Conservation (phyloP, 2,329 filamentous ascomycete genomes). For the Paraconiothyrium brasiliense region DNA sequence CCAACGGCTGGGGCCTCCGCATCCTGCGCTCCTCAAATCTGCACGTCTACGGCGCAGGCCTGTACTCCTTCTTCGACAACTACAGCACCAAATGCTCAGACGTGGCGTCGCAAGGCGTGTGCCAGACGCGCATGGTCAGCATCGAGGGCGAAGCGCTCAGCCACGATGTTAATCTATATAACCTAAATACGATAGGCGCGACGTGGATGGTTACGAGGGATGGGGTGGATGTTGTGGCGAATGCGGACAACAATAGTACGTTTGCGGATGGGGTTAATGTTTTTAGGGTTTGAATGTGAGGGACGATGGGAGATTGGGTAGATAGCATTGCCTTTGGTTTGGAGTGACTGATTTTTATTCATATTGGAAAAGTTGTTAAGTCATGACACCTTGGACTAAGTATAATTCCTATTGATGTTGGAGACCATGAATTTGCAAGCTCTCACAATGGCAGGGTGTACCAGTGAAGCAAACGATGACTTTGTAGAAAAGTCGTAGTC, state of each 20-base stretch:
- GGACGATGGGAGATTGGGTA: too few species aligned
- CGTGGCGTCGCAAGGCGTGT: slow-evolving; percentile 45
- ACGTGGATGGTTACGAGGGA: slow-evolving; percentile 58
- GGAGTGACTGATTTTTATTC: background rate
- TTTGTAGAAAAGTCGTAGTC: too few species aligned
- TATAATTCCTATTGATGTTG: too few species aligned
- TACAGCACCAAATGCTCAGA: slow-evolving; percentile 57
- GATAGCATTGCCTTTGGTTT: background rate
- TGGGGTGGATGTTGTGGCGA: slow-evolving; percentile 54
- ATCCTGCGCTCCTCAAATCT: slow-evolving; percentile 66
- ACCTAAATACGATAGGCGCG: slow-evolving; percentile 58
- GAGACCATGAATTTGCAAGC: too few species aligned
- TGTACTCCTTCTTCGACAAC: slow-evolving; percentile 75
- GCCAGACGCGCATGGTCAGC: slow-evolving; percentile 61
- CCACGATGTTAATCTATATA: slow-evolving; percentile 55
- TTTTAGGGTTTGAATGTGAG: slow-evolving; percentile 30
- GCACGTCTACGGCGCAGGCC: slow-evolving; percentile 68
- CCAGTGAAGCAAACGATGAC: too few species aligned
- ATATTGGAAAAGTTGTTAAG: too few species aligned
- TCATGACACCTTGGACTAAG: too few species aligned
- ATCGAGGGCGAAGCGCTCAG: slow-evolving; percentile 52
- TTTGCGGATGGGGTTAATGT: slow-evolving; percentile 51
- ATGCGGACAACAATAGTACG: slow-evolving; percentile 58
- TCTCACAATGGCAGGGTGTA: too few species aligned
- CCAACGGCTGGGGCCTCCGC: slow-evolving; percentile 70